phyloP scores from a whole-genome alignment of 2,329 filamentous ascomycete species.

The Colletotrichum spaethianum region DNA sequence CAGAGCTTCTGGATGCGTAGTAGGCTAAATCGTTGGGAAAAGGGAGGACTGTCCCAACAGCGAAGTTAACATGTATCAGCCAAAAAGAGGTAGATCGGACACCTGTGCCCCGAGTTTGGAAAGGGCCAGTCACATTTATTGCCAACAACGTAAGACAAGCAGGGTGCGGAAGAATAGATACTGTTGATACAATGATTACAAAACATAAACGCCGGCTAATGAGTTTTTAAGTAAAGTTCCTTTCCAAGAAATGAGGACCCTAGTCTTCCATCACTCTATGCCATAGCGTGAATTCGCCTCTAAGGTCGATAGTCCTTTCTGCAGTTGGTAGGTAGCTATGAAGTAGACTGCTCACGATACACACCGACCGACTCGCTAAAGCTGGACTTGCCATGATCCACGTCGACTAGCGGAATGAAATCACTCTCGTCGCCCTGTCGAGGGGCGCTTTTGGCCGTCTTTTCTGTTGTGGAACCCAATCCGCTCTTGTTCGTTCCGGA shows the following conservation, averaged over 20 bases:
- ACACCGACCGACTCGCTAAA: not conserved
- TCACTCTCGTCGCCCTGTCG: not conserved
- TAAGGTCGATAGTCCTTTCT: not conserved
- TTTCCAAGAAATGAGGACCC: not conserved
- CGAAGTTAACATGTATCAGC: no score
- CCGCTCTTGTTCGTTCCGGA: not conserved
- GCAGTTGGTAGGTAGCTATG: not conserved
- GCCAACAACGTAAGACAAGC: not conserved
- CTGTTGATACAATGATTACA: not conserved
- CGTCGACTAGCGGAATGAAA: not conserved
- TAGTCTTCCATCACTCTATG: not conserved
- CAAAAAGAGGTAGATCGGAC: not conserved
- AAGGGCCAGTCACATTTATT: not conserved
- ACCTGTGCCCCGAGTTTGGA: not conserved
- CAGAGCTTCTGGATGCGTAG: not conserved
- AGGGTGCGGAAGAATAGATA: not conserved
- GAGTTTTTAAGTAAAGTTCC: not conserved
- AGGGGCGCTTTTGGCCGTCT: not conserved
- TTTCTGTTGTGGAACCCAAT: not conserved
- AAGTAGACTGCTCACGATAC: not conserved
- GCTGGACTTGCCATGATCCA: not conserved
- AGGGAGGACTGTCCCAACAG: not conserved
- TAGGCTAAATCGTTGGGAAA: not conserved
- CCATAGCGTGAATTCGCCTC: not conserved
- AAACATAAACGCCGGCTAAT: not conserved